phyloP scores from a whole-genome alignment of 1,284 basidiomycete genomes.

The Ustilago cynodontis region DNA sequence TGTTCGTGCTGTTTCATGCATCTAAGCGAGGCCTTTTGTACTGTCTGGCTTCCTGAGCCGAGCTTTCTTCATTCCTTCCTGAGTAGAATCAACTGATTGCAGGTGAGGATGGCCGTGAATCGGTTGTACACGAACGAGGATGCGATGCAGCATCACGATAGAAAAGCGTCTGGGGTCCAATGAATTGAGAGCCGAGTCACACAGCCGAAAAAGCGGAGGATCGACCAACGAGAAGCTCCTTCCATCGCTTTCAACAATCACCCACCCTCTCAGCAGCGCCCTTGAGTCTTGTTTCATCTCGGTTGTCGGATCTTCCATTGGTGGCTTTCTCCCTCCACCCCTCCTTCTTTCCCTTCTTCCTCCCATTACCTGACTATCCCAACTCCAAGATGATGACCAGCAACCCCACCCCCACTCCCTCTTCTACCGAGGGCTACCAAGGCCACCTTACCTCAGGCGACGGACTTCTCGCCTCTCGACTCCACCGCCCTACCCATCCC shows the following conservation, averaged over 20 bases:
- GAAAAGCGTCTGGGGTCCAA: too few species aligned
- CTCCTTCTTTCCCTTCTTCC: neutral
- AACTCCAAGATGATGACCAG: constrained; percentile 27
- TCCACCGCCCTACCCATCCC: constrained; percentile 60
- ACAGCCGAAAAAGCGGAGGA: too few species aligned
- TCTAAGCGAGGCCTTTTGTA: too few species aligned
- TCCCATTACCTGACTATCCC: neutral
- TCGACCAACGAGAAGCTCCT: too few species aligned
- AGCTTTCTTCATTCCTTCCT: neutral
- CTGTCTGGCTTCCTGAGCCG: too few species aligned
- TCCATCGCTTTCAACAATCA: constrained; percentile 4
- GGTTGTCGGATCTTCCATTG: constrained; percentile 4
- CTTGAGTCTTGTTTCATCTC: neutral
- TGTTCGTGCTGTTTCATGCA: neutral
- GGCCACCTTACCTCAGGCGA: constrained; percentile 62
- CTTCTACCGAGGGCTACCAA: constrained; percentile 37
- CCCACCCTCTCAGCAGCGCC: neutral
- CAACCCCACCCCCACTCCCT: constrained; percentile 1
- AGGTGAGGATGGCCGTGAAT: too few species aligned
- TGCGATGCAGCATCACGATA: too few species aligned
- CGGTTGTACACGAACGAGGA: too few species aligned
- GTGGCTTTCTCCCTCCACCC: constrained; percentile 5
- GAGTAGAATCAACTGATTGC: too few species aligned
- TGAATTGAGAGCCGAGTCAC: too few species aligned
- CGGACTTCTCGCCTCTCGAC: constrained; percentile 28